A percentile compares a stretch with the other conserved stretches of the same genome.
These are phyloP conservation scores for Barnettozyma siamensis DNA, from an alignment of 805 yeast genomes.

Conservation along the genomic window DNA sequence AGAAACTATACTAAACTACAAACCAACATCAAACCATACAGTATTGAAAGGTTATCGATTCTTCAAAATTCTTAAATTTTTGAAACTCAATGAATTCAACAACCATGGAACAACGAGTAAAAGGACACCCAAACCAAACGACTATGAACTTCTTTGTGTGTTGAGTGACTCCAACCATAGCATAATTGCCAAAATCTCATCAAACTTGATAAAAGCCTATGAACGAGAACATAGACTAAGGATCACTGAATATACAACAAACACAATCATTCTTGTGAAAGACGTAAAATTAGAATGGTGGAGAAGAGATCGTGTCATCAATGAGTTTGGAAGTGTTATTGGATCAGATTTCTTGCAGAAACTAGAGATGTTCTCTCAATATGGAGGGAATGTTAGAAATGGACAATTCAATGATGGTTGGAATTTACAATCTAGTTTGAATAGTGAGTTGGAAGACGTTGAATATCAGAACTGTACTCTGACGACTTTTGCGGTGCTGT, in stretches of 20 bases:
- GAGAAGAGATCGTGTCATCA: not conserved
- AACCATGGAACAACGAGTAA: not conserved
- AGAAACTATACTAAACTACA: not conserved
- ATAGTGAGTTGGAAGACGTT: not conserved
- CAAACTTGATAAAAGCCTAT: not conserved
- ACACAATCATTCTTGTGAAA: conserved; percentile 2
- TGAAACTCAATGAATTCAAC: not conserved
- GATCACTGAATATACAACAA: conserved; percentile 5
- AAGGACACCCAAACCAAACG: too few relatives aligned
- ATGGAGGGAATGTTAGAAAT: not conserved
- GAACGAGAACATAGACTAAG: conserved; percentile 3
- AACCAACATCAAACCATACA: not conserved
- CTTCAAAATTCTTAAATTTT: conserved; percentile 6
- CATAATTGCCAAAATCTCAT: not conserved
- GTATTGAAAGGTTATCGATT: conserved; percentile 1
- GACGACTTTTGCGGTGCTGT: conserved; percentile 2
- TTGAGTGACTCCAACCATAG: conserved; percentile 7
- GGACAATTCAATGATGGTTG: not conserved
- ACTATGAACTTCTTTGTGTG: conserved; percentile 1
- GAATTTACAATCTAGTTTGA: not conserved
- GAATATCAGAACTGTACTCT: not conserved
- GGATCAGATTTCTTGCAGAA: not conserved
- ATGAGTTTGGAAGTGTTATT: not conserved
- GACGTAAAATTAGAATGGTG: conserved; percentile 3
- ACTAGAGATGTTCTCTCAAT: not conserved